Evolutionary conservation across 768 basidiomycete genomes (phyloP).

Genomic region (Phaeotremella skinneri): DNA sequence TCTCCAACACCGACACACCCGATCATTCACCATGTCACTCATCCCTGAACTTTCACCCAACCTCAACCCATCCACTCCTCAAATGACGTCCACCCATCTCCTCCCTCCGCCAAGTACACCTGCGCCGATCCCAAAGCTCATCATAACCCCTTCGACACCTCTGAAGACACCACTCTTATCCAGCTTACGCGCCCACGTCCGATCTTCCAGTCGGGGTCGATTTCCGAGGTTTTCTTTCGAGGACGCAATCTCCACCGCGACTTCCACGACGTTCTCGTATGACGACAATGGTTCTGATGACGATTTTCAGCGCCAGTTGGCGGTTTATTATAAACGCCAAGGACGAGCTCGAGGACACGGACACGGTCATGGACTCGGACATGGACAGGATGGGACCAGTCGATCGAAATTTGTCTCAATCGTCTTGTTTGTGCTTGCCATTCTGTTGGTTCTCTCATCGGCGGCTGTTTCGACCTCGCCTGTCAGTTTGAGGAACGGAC

Average conservation of each 20-base stretch:
- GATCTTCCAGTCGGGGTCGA: background rate
- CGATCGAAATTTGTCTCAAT: conserved; percentile 12
- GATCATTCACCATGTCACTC: background rate
- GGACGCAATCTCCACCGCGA: background rate
- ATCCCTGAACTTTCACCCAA: too few relatives aligned
- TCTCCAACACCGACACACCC: background rate
- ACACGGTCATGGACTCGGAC: background rate
- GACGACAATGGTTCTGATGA: background rate
- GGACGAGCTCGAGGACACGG: background rate
- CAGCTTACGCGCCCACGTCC: background rate
- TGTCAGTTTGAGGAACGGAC: background rate
- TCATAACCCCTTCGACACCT: conserved; percentile 25
- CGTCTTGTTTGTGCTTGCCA: conserved; percentile 8
- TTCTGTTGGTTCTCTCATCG: conserved; percentile 10
- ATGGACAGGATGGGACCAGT: conserved; percentile 8
- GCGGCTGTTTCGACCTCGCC: background rate
- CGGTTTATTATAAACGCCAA: background rate
- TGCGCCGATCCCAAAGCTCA: conserved; percentile 5
- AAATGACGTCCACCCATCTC: background rate
- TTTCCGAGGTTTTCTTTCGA: background rate
- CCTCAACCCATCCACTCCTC: background rate
- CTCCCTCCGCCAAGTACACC: background rate
- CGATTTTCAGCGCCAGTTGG: background rate
- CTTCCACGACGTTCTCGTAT: background rate
- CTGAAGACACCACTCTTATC: background rate